These are phyloP conservation scores for Lipomyces anomalus DNA, from an alignment of 805 yeast species.

Conservation along the genomic window DNA sequence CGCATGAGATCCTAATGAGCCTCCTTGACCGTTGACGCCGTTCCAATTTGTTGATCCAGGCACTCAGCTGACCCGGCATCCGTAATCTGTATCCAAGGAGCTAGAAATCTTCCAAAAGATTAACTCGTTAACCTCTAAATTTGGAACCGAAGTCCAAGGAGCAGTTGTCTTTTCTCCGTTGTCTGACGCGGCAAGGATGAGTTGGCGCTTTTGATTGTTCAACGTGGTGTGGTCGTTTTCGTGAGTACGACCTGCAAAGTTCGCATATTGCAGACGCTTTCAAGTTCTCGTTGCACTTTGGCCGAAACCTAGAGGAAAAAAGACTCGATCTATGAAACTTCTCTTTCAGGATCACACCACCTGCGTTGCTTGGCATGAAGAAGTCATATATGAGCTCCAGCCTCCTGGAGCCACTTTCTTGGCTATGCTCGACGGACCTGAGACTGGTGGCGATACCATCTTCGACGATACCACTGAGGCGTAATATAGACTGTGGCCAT, in stretches of 20 bases:
- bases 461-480: conserved; percentile 52
- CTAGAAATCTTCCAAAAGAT: conserved; percentile 29
- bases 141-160: conserved; percentile 61
- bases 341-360: conserved; percentile 21
- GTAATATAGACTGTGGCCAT: conserved; percentile 48
- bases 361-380: conserved; percentile 57
- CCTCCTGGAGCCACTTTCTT: conserved; percentile 69
- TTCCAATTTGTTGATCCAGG: conserved; percentile 60
- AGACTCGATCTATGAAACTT: conserved; percentile 12
- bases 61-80: conserved; percentile 48
- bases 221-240: conserved; percentile 62
- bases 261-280: conserved; percentile 28
- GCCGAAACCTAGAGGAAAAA: conserved; percentile 60
- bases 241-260: conserved; percentile 57
- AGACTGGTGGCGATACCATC: conserved; percentile 47
- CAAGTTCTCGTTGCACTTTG: conserved; percentile 57
- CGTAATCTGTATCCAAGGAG: conserved; percentile 41
- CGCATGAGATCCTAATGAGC: conserved; percentile 56
- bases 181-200: conserved; percentile 56
- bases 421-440: conserved; percentile 52
- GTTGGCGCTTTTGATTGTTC: conserved; percentile 59
- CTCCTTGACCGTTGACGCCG: conserved; percentile 46
- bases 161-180: conserved; percentile 49
- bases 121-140: conserved; percentile 54
- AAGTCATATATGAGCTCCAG: conserved; percentile 67